Percentiles rank a stretch among this genome's conserved stretches.
These are phyloP conservation scores for Vanrija pseudolonga DNA, from an alignment of 1,284 basidiomycete species.

Conservation along the genomic window DNA sequence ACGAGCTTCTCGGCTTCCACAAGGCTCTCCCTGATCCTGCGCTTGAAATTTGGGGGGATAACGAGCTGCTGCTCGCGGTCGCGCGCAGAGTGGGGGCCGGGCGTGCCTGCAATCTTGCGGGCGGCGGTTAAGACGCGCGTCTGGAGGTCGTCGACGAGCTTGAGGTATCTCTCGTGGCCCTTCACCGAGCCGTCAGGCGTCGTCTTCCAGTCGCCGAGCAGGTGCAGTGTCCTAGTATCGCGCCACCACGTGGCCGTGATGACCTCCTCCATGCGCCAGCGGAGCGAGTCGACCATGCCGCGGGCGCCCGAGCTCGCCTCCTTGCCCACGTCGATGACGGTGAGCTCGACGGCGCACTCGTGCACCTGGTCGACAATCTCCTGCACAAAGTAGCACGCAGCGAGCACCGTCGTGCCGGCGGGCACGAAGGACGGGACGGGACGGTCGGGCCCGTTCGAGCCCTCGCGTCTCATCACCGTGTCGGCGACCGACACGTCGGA, in stretches of 20 bases:
- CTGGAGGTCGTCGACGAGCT: conserved; percentile 77
- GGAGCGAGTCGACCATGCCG: conserved; percentile 70
- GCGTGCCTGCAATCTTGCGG: conserved; percentile 64
- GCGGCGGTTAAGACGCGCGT: conserved; percentile 72
- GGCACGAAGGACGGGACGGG: conserved; percentile 65
- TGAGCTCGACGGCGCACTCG: conserved; percentile 79
- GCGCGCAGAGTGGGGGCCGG: conserved; percentile 12
- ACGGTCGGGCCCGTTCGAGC: neutral
- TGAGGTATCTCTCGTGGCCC: conserved; percentile 57
- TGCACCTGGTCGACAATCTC: conserved; percentile 77
- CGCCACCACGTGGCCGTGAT: conserved; percentile 76
- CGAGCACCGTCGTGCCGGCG: conserved; percentile 70
- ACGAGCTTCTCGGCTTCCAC: conserved; percentile 83
- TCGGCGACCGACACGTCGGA: conserved; percentile 66
- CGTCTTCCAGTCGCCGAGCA: conserved; percentile 79
- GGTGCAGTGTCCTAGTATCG: conserved; percentile 79
- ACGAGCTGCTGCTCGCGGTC: conserved; percentile 9
- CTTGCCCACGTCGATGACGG: conserved; percentile 71
- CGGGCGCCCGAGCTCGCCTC: conserved; percentile 68
- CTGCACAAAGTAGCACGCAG: conserved; percentile 74
- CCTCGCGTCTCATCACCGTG: conserved; percentile 55
- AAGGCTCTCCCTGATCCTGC: conserved; percentile 80
- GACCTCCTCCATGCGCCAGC: conserved; percentile 85
- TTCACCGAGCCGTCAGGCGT: conserved; percentile 36
- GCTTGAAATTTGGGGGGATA: conserved; percentile 43